phyloP scores from a whole-genome alignment of 768 basidiomycete genomes.

The Boletus edulis region DNA sequence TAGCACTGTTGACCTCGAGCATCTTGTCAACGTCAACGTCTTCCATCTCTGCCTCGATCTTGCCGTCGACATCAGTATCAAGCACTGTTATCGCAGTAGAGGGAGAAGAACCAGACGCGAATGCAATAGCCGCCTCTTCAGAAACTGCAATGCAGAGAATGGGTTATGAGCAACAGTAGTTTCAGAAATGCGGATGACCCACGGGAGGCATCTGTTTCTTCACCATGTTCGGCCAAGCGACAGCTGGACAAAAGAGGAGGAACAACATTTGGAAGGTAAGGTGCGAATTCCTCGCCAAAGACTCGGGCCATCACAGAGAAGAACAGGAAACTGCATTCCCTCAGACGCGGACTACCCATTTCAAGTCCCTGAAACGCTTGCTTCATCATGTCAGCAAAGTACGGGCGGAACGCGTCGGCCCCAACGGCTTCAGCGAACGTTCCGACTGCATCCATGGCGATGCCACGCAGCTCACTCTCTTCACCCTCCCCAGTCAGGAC shows the following conservation, averaged over 20 bases:
- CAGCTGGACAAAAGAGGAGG: constrained; percentile 82
- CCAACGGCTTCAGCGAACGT: constrained; percentile 98
- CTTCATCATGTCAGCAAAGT: constrained; percentile 95
- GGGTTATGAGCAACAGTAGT: background rate
- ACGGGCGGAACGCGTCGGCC: constrained; percentile 89
- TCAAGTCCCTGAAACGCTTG: constrained; percentile 89
- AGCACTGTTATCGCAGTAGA: constrained; percentile 64
- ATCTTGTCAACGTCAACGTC: constrained; percentile 84
- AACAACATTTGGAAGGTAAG: constrained; percentile 82
- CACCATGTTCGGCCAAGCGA: constrained; percentile 79
- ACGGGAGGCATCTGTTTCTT: constrained; percentile 47
- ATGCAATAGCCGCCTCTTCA: constrained; percentile 55
- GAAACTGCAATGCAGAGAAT: constrained; percentile 35
- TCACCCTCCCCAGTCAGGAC: constrained; percentile 83
- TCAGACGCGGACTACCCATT: constrained; percentile 80
- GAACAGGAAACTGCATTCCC: constrained; percentile 97
- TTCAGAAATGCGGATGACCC: constrained; percentile 17
- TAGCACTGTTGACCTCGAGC: constrained; percentile 90
- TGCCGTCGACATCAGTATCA: constrained; percentile 54
- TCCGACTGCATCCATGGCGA: constrained; percentile 98
- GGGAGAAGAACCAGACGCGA: constrained; percentile 73
- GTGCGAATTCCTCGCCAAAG: constrained; percentile 90
- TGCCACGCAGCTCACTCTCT: constrained; percentile 91
- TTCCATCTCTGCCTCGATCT: constrained; percentile 62
- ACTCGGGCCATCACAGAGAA: constrained; percentile 98